Evolutionary conservation across 2,329 filamentous ascomycete species (phyloP).

Genomic region (Ceratocystis ficicola): DNA sequence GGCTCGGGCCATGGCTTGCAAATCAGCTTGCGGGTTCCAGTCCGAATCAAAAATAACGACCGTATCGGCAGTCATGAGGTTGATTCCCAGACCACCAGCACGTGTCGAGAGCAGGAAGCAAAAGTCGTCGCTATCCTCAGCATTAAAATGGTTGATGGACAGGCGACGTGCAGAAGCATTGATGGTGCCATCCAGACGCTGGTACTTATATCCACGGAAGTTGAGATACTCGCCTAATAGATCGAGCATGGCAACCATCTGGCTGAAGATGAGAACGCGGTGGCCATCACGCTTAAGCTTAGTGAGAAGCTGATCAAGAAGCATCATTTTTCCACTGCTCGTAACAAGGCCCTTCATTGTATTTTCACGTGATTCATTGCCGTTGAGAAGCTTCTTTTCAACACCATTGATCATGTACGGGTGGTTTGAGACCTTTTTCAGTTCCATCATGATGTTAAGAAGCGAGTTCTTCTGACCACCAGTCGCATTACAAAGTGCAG

Average conservation of each 20-base stretch:
- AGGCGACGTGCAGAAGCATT: slow-evolving; percentile 75
- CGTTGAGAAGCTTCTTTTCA: slow-evolving; percentile 75
- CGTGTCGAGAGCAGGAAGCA: slow-evolving; percentile 91
- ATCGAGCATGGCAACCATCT: slow-evolving; percentile 98
- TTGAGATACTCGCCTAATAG: slow-evolving; percentile 90
- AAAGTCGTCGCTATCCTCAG: slow-evolving; percentile 90
- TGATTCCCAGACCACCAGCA: slow-evolving; percentile 95
- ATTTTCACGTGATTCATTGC: slow-evolving; percentile 73
- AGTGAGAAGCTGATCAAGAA: slow-evolving; percentile 84
- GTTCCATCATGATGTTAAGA: slow-evolving; percentile 97
- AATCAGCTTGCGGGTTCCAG: slow-evolving; percentile 96
- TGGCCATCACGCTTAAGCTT: slow-evolving; percentile 91
- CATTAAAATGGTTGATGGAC: slow-evolving; percentile 97
- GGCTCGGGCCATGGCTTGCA: slow-evolving; percentile 96
- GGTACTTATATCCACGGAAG: slow-evolving; percentile 86
- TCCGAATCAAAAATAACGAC: slow-evolving; percentile 97
- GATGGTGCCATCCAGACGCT: slow-evolving; percentile 90
- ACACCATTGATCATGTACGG: slow-evolving; percentile 95
- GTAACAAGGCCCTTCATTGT: slow-evolving; percentile 86
- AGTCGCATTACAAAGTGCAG: slow-evolving; percentile 79
- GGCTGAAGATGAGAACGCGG: slow-evolving; percentile 93
- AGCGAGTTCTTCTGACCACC: slow-evolving; percentile 89
- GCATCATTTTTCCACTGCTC: slow-evolving; percentile 99
- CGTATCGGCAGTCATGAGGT: slow-evolving; percentile 96
- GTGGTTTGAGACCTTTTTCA: slow-evolving; percentile 98